Percentiles rank a stretch among this genome's conserved stretches.
Evolutionary conservation across 2,329 filamentous ascomycete species (phyloP).

Genomic region (Colletotrichum musae): DNA sequence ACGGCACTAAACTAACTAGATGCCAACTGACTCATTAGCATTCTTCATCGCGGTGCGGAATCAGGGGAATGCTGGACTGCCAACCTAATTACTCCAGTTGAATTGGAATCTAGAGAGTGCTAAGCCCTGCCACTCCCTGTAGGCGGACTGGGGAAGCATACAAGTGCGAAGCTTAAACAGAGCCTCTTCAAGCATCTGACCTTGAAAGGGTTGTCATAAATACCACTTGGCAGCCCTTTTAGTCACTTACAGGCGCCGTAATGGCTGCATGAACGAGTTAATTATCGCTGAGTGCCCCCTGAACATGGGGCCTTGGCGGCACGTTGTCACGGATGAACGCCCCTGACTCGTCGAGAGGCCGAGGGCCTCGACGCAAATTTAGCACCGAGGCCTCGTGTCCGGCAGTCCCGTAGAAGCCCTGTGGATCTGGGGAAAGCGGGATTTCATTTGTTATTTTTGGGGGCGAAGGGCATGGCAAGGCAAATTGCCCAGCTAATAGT

Average conservation of each 20-base stretch:
- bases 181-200: not conserved
- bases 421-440: not conserved
- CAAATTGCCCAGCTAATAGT: not conserved
- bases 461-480: not conserved
- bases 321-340: not conserved
- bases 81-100: too few species aligned
- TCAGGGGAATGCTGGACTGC: too few species aligned
- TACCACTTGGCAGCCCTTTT: not conserved
- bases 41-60: too few species aligned
- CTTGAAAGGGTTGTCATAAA: not conserved
- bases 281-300: not conserved
- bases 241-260: not conserved
- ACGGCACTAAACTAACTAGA: too few species aligned
- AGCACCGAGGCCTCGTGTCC: not conserved
- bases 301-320: not conserved
- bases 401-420: not conserved
- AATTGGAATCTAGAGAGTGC: too few species aligned
- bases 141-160: too few species aligned
- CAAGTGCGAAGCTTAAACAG: not conserved
- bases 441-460: not conserved
- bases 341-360: conserved; percentile 1
- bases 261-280: not conserved
- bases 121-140: too few species aligned
- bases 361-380: not conserved
- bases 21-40: too few species aligned